Evolutionary conservation across 176 grass and related monocot genomes (phyloP), one percentile per base, ranked within the genome.

Genomic region (Rhynchospora breviuscula): DNA sequence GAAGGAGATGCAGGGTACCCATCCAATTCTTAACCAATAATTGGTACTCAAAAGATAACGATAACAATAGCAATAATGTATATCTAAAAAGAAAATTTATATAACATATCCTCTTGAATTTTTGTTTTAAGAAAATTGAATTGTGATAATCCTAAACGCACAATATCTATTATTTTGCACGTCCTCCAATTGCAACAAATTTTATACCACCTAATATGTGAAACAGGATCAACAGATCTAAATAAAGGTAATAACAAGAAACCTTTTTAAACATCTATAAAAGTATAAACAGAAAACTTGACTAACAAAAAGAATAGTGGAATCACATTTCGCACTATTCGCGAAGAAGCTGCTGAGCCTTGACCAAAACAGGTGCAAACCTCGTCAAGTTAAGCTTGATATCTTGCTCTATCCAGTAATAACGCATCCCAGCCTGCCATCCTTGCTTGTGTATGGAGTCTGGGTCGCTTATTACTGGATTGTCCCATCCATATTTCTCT

Each of bases 341-440:
- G 8, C 13, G 51, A 44, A 91, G 3, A 81, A 89, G 45, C 31
- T 61, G 73, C 21, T 86, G 87, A 76, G 91, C 56, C 75, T 85
- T 72, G 0, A 73, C 80, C 35, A 94, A 83, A 22, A 79, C 83
- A 29, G 90, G 76, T 19, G 89, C 83, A 87, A 94, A 88, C 67
- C 90, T 91, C 9, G 89, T 87, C 59, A 91, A 69, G 29, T 94
- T 91, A 77, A 94, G 87, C 84, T 62, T 88, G 51, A 94, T 88
- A 44, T 94, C 92, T 83, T 94, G 92, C 78, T 94, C 89, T 0
- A 66, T 46, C 89, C 89, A 88, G 84, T 94, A 94, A 53, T 89
- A 91, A 80, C 21, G 80, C 85, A 89, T 90, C 46, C 85, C 87
- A 3, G 75, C 8, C 85, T 86, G 85, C 92, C 92, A 94, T 1